phyloP scores from a whole-genome alignment of 768 basidiomycete species.

The Candolleomyces efflorescens region DNA sequence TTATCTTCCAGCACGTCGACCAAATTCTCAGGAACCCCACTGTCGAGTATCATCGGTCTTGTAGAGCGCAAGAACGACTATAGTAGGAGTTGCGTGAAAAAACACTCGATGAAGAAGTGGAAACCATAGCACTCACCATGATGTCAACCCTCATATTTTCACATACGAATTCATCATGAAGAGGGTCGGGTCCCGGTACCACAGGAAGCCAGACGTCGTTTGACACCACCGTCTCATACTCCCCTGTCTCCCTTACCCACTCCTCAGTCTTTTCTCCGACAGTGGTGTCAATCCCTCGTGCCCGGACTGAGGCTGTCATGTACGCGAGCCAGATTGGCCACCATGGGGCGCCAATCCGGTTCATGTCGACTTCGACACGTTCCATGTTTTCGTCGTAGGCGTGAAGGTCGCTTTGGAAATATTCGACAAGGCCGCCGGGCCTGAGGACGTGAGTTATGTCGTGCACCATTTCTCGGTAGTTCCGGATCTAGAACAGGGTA shows the following conservation, averaged over 20 bases:
- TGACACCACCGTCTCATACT: constrained; percentile 55
- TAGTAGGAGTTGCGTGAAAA: background rate
- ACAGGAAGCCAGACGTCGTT: constrained; percentile 61
- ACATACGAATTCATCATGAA: constrained; percentile 46
- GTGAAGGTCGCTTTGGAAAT: constrained; percentile 67
- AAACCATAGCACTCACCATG: constrained; percentile 30
- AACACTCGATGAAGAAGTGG: background rate
- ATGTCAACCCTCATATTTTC: constrained; percentile 40
- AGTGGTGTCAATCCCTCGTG: constrained; percentile 7
- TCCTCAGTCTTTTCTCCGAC: constrained; percentile 39
- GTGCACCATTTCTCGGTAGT: constrained; percentile 60
- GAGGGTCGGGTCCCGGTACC: constrained; percentile 39
- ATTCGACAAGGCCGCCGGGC: constrained; percentile 62
- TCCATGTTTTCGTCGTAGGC: constrained; percentile 49
- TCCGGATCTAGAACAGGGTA: constrained; percentile 48
- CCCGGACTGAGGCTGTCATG: background rate
- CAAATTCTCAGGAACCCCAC: constrained; percentile 45
- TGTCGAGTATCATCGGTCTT: constrained; percentile 63
- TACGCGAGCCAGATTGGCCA: constrained; percentile 6
- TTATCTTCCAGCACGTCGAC: constrained; percentile 5
- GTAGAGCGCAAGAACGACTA: constrained; percentile 66
- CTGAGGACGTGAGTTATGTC: constrained; percentile 64
- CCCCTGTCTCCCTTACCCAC: constrained; percentile 54
- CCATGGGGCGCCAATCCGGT: background rate
- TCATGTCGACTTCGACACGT: background rate